These are phyloP conservation scores for Tetradesmus obliquus DNA, from an alignment of 139 green algal genomes.

Conservation along the genomic window DNA sequence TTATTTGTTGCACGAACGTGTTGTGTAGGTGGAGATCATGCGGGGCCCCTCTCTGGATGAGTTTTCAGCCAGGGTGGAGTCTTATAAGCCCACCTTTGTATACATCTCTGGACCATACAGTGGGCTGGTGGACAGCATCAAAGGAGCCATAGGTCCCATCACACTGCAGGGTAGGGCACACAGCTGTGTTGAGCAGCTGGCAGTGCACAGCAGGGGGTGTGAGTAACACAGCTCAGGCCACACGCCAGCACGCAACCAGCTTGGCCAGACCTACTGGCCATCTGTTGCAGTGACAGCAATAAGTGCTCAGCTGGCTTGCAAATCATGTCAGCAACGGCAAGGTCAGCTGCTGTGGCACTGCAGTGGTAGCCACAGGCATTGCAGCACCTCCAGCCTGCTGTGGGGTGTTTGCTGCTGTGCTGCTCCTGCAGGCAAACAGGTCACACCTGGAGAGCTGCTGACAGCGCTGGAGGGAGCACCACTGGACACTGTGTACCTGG, in stretches of 20 bases:
- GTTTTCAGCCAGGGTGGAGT: slow-evolving; percentile 50
- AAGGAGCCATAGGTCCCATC: slow-evolving; percentile 47
- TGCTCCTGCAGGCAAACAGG: slow-evolving; percentile 18
- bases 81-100: slow-evolving; percentile 65
- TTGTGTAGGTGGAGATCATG: slow-evolving; percentile 65
- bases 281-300: neutral
- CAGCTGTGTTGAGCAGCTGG: neutral
- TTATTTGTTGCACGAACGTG: neutral
- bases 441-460: slow-evolving; percentile 19
- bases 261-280: neutral
- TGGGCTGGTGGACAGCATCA: slow-evolving; percentile 39
- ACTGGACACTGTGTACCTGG: slow-evolving; percentile 60
- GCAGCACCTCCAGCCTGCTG: neutral
- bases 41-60: slow-evolving; percentile 56
- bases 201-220: neutral
- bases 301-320: neutral
- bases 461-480: slow-evolving; percentile 23
- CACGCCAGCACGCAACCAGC: neutral
- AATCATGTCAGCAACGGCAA: neutral
- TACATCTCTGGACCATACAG: slow-evolving; percentile 61
- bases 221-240: neutral
- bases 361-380: neutral
- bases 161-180: slow-evolving; percentile 3
- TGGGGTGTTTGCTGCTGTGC: neutral
- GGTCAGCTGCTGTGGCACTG: neutral